These are phyloP conservation scores for Hypoxylon sp. DNA, from an alignment of 2,329 filamentous ascomycete species.

Conservation along the genomic window DNA sequence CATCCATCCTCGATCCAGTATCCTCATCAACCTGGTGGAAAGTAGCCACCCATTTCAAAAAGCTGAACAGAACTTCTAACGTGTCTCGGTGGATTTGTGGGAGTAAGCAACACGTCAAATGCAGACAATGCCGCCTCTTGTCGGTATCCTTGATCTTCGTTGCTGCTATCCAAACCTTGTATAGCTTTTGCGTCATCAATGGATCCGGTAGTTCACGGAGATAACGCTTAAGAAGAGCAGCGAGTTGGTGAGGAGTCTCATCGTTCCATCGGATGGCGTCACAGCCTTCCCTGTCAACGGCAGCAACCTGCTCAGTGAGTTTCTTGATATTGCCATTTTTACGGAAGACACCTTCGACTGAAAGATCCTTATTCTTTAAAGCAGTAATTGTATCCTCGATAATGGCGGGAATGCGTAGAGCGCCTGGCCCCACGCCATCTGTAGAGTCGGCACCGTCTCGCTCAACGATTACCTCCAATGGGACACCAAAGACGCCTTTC, in stretches of 20 bases:
- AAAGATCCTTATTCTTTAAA: constrained; percentile 99
- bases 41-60: constrained; percentile 96
- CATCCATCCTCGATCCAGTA: constrained; percentile 98
- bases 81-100: constrained; percentile 94
- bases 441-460: constrained; percentile 97
- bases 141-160: constrained; percentile 88
- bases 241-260: constrained; percentile 93
- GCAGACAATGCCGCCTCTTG: constrained; percentile 85
- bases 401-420: constrained; percentile 89
- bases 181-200: constrained; percentile 93
- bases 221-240: constrained; percentile 94
- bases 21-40: constrained; percentile 99
- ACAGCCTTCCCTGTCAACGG: constrained; percentile 87
- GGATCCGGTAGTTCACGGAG: constrained; percentile 94
- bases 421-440: constrained; percentile 92
- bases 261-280: constrained; percentile 88
- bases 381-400: constrained; percentile 94
- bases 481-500: constrained; percentile 93
- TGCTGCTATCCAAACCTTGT: constrained; percentile 88
- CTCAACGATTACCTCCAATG: constrained; percentile 89
- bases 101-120: constrained; percentile 90
- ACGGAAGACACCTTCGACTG: constrained; percentile 96
- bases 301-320: constrained; percentile 85
- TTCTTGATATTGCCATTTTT: constrained; percentile 99
- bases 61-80: constrained; percentile 94